A percentile compares a stretch with the other conserved stretches of the same genome.
phyloP scores from a whole-genome alignment of 768 basidiomycete species.

The Peribolospora kevripleyi region DNA sequence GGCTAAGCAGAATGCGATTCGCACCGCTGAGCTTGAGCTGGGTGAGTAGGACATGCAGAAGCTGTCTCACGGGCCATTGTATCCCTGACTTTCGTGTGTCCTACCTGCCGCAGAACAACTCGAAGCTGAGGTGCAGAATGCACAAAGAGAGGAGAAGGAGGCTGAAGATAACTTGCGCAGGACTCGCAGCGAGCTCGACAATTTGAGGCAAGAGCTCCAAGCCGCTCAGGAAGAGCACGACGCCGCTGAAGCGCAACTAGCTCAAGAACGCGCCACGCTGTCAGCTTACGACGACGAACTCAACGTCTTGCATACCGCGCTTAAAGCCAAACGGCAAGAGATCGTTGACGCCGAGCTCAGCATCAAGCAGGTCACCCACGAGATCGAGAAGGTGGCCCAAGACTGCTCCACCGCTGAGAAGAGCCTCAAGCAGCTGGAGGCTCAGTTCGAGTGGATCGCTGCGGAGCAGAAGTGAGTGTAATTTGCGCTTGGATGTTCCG shows the following conservation, averaged over 20 bases:
- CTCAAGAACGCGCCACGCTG: slow-evolving; percentile 66
- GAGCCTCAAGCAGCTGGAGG: slow-evolving; percentile 41
- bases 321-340: slow-evolving; percentile 55
- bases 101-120: not conserved
- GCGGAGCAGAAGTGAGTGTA: slow-evolving; percentile 58
- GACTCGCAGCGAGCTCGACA: not conserved
- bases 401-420: slow-evolving; percentile 37
- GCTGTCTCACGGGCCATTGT: not conserved
- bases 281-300: slow-evolving; percentile 73
- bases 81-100: too few relatives aligned
- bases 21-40: slow-evolving; percentile 65
- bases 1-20: slow-evolving; percentile 65
- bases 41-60: slow-evolving; percentile 30
- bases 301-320: slow-evolving; percentile 50
- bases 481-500: not conserved
- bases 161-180: not conserved
- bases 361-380: slow-evolving; percentile 44
- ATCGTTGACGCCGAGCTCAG: slow-evolving; percentile 42
- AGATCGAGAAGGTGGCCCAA: slow-evolving; percentile 35
- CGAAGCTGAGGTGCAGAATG: not conserved
- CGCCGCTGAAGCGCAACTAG: slow-evolving; percentile 43
- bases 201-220: not conserved
- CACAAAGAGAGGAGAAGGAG: not conserved
- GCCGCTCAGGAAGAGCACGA: slow-evolving; percentile 29
- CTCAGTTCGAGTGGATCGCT: slow-evolving; percentile 61